Conservation (phyloP, 345 rosid genomes). For the Eucalyptus cloeziana region DNA sequence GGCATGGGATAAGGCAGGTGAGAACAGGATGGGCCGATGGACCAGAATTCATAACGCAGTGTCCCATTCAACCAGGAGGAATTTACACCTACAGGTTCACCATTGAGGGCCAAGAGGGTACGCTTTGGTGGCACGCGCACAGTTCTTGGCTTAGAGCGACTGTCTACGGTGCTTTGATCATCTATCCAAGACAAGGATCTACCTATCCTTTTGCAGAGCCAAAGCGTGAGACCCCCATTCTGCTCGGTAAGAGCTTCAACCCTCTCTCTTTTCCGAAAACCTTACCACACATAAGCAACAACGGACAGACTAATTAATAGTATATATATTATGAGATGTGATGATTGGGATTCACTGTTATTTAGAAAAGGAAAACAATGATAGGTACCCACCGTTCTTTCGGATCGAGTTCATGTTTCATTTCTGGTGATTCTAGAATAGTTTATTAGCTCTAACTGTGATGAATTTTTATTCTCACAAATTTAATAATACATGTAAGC, state of each 20-base stretch:
- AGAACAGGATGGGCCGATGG: conserved; percentile 95
- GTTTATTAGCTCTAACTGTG: neutral
- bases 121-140: conserved; percentile 97
- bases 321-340: neutral
- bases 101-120: conserved; percentile 77
- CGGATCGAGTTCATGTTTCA: neutral
- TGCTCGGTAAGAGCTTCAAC: conserved; percentile 40
- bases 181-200: conserved; percentile 46
- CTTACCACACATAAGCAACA: neutral
- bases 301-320: neutral
- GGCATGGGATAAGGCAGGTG: conserved; percentile 85
- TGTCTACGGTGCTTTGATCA: conserved; percentile 76
- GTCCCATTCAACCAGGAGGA: conserved; percentile 78
- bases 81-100: conserved; percentile 81
- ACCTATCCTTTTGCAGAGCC: conserved; percentile 69
- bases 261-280: neutral
- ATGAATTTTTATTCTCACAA: neutral
- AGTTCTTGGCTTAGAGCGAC: conserved; percentile 97
- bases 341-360: neutral
- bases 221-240: conserved; percentile 38
- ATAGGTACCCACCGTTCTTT: neutral
- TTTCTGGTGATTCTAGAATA: neutral
- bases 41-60: conserved; percentile 85
- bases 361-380: neutral
- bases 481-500: neutral